Evolutionary conservation across 2,329 filamentous ascomycete species (phyloP).

Genomic region (Pseudogymnoascus sp.): DNA sequence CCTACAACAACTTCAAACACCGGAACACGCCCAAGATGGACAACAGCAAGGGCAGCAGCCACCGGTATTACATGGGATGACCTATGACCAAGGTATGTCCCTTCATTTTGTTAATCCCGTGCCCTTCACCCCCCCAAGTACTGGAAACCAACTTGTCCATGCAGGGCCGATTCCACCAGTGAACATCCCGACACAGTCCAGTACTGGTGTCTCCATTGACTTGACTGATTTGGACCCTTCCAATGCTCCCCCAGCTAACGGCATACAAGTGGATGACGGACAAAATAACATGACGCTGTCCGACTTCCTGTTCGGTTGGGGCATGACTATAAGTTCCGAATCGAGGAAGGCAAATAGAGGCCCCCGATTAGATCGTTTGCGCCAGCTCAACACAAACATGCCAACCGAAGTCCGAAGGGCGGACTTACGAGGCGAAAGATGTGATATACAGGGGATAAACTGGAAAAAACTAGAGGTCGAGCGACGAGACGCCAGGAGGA

Average conservation of each 20-base stretch:
- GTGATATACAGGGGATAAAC: constrained; percentile 52
- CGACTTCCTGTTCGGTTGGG: constrained; percentile 46
- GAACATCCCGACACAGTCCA: not conserved
- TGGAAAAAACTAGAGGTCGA: constrained; percentile 48
- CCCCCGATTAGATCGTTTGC: constrained; percentile 18
- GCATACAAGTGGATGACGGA: constrained; percentile 25
- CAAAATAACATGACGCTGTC: constrained; percentile 41
- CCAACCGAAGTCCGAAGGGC: constrained; percentile 29
- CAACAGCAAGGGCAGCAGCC: constrained; percentile 19
- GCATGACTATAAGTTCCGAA: constrained; percentile 11
- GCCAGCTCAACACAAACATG: constrained; percentile 17
- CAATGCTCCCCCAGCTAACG: constrained; percentile 23
- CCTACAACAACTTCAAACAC: not conserved
- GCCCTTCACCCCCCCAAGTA: not conserved
- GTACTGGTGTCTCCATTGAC: not conserved
- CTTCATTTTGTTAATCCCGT: constrained; percentile 20
- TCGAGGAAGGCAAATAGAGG: constrained; percentile 13
- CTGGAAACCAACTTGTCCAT: constrained; percentile 11
- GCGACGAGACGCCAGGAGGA: constrained; percentile 40
- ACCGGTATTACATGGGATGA: constrained; percentile 19
- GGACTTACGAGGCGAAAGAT: constrained; percentile 47
- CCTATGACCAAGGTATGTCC: constrained; percentile 24
- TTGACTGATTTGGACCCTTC: not conserved
- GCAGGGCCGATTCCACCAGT: constrained; percentile 12
- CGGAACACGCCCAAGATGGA: constrained; percentile 16